Base-by-base conservation (phyloP, 129 eudicot species). In the Solidago caesia region DNA sequence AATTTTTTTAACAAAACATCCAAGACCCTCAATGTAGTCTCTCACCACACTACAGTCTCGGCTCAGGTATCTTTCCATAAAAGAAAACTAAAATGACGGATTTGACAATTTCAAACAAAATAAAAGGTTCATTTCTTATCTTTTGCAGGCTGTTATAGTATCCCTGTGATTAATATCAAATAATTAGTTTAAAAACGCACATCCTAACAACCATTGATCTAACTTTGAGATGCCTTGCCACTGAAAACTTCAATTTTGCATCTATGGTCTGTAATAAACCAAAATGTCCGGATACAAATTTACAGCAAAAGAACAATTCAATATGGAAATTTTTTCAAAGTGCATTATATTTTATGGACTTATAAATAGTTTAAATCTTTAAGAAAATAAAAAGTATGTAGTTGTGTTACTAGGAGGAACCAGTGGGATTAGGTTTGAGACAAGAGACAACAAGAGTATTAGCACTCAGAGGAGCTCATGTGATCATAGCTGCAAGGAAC, bases 391-490 rank as follows among this genome's bases (percentile, higher is more conserved):
- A 25, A 53, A 53, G 55, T 44, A 21, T n/a, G 52, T 76, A 68
- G 21, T 26, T n/a, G n/a, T n/a, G 62, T 3, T 85, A 84, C 67
- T 29, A 89, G 98, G 98, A 73, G 98, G 96, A 61, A 92, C 98
- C 63, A 87, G 93, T 74, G 98, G 98, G 25, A 94, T 94, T 75
- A 97, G 98, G n/a, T 61, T 88, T 64, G 98, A 94, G 79, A 94
- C 98, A 5, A 74, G n/a, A n/a, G n/a, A n/a, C n/a, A n/a, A n/a
- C 96, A 85, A 86, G 96, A 82, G 96, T 90, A 5, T 80, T 94
- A 67, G 96, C 98, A 8, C 69, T 83, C 29, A 77, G 98, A 72
- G 83, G 83, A 33, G 97, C 92, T n/a, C 98, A 85, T 76, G 98
- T 94, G 41, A 78, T 90, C 45, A 94, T 94, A 25, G 98, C 82